A percentile compares a stretch with the other conserved stretches of the same genome.
Conservation (phyloP, 148 eudicot species). For the Persicaria maculosa region DNA sequence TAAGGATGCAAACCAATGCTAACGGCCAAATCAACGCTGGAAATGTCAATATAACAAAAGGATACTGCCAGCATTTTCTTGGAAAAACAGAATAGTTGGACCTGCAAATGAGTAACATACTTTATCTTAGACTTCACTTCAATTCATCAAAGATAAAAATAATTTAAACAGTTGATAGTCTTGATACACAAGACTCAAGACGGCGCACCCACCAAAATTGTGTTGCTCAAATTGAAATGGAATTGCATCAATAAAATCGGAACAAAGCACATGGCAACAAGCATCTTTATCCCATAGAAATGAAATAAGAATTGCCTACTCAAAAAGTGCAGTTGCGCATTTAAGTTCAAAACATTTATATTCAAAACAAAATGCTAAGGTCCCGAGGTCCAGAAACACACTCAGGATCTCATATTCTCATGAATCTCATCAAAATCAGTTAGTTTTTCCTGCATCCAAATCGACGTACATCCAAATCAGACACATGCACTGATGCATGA, state of each 20-base stretch:
- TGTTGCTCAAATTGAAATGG: neutral
- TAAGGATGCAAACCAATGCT: neutral
- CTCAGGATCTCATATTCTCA: neutral
- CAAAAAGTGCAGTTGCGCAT: neutral
- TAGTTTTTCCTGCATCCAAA: neutral
- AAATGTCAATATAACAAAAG: constrained; percentile 31
- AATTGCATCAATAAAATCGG: neutral
- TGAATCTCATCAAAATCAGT: neutral
- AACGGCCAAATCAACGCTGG: neutral
- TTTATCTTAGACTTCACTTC: constrained; percentile 6
- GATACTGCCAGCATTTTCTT: constrained; percentile 99
- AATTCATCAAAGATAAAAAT: neutral
- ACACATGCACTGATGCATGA: neutral
- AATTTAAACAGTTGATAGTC: neutral
- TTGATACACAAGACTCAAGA: neutral
- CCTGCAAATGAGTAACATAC: constrained; percentile 47
- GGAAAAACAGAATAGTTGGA: constrained; percentile 93
- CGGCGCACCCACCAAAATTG: neutral
- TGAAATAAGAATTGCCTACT: neutral
- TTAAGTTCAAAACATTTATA: neutral
- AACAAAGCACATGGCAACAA: neutral
- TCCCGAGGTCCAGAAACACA: neutral
- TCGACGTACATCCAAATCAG: neutral
- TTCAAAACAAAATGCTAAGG: neutral
- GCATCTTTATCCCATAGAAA: neutral